Base-by-base conservation (phyloP, 78 protist species). In the Dictyostelium capitatum region DNA sequence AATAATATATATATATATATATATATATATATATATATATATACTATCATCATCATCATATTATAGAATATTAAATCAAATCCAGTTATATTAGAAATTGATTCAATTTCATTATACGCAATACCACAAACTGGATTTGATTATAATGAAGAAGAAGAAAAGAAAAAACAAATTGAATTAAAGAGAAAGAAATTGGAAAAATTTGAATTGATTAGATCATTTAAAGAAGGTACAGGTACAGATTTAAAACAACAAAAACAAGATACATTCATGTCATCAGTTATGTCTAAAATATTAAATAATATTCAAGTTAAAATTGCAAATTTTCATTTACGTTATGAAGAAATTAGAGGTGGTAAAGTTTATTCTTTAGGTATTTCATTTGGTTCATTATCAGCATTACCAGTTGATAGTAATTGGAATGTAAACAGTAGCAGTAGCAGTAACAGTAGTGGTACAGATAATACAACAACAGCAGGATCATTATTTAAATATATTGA, bases 71-170 rank as follows among this genome's bases (percentile, higher is more conserved):
- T 87, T 41, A 87, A 87, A 65, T 59, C 79, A 14, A 25, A 14
- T n/a, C 93, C 93, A 54, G 93, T 87, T 25, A 87, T 87, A 19
- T 64, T 87, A 23, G 93, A 87, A 77, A 87, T 87, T 25, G 93
- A 87, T 77, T 77, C 84, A 7, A 87, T 87, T 37, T 87, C 83
- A 48, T 77, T 87, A 51, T 87, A 77, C 48, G 93, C 93, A n/a
- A 77, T 87, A 20, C 93, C 93, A 14, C 93, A 87, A 50, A 87
- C 85, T 19, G 79, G 93, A 19, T 87, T 77, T 62, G 75, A 87
- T 56, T 87, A 87, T 64, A 56, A 87, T 50, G 93, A 87, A 77
- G 85, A 87, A 32, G 93, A 87, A n/a, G 93, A 87, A 32, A 51
- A 78, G 50, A 56, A 12, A 32, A 87, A 87, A 37, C 67, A 48